These are phyloP conservation scores for Mucor circinelloides DNA, from an alignment of 371 early-diverging fungal species.

Conservation along the genomic window DNA sequence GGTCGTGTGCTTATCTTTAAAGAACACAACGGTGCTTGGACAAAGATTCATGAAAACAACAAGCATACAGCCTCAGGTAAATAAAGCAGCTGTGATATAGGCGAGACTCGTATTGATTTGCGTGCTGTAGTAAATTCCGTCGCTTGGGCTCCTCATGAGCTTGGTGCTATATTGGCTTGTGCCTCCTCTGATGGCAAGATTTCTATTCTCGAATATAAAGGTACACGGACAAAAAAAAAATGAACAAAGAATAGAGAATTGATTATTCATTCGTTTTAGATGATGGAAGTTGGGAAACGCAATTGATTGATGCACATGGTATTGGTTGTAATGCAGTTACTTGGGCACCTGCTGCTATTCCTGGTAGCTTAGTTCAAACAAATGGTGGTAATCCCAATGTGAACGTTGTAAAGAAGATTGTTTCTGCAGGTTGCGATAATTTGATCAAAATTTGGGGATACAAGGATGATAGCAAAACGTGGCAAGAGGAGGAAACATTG, in stretches of 20 bases:
- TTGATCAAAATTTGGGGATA: constrained; percentile 92
- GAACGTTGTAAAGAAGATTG: constrained; percentile 76
- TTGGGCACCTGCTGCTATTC: constrained; percentile 92
- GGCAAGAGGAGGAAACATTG: constrained; percentile 80
- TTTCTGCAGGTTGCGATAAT: constrained; percentile 96
- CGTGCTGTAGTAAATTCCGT: constrained; percentile 85
- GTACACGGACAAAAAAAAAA: constrained; percentile 39
- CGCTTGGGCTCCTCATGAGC: constrained; percentile 97
- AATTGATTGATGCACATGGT: constrained; percentile 82
- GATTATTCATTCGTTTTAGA: constrained; percentile 42
- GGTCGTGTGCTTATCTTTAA: constrained; percentile 94
- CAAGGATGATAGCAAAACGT: constrained; percentile 75
- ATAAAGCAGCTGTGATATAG: not conserved
- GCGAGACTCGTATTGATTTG: not conserved
- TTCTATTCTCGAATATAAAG: constrained; percentile 88
- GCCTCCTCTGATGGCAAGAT: constrained; percentile 97
- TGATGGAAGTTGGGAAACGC: constrained; percentile 81
- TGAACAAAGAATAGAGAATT: not conserved
- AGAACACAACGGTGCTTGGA: constrained; percentile 85
- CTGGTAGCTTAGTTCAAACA: constrained; percentile 79
- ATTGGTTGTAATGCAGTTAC: constrained; percentile 94
- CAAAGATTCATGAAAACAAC: constrained; percentile 88
- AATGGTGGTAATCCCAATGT: constrained; percentile 62
- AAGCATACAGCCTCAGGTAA: constrained; percentile 88
- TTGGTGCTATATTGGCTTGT: constrained; percentile 90